Conservation (phyloP, 345 rosid species). For the Arabidopsis arenosa region DNA sequence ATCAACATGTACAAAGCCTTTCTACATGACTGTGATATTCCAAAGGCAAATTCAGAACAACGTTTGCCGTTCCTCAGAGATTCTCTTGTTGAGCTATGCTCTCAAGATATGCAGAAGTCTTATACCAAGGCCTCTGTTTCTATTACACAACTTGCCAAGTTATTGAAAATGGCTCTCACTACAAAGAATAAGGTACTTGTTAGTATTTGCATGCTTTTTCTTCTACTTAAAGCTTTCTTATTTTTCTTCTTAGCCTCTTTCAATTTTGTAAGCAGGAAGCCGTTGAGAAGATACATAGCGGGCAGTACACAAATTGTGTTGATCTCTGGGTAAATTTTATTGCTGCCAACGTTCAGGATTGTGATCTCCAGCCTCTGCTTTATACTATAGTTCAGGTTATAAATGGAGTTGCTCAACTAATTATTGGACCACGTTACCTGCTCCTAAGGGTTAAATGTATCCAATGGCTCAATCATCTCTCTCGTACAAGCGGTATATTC, state of each 20-base stretch:
- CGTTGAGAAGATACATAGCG: conserved; percentile 77
- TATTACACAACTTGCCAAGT: conserved; percentile 69
- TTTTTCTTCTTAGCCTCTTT: conserved; percentile 37
- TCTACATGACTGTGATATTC: conserved; percentile 65
- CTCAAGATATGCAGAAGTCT: conserved; percentile 82
- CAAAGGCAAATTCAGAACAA: conserved; percentile 52
- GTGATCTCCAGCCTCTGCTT: conserved; percentile 73
- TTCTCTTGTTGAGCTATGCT: conserved; percentile 75
- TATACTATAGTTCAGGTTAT: conserved; percentile 70
- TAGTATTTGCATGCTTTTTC: conserved; percentile 7
- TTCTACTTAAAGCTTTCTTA: conserved; percentile 14
- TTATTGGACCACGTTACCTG: conserved; percentile 90
- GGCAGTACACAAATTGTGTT: conserved; percentile 75
- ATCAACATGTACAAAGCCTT: conserved; percentile 70
- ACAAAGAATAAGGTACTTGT: conserved; percentile 75
- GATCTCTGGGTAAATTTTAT: conserved; percentile 90
- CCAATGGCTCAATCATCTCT: conserved; percentile 83
- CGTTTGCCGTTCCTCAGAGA: conserved; percentile 61
- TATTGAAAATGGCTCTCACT: conserved; percentile 64
- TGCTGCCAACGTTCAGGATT: conserved; percentile 56
- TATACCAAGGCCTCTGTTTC: conserved; percentile 64
- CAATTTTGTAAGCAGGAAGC: conserved; percentile 69
- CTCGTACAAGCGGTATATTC: conserved; percentile 72
- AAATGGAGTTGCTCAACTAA: conserved; percentile 75
- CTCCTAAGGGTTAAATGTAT: conserved; percentile 83